A percentile compares a stretch with the other conserved stretches of the same genome.
Evolutionary conservation across 192 early-diverging fungal genomes (phyloP).

Genomic region (Backusella sp.): DNA sequence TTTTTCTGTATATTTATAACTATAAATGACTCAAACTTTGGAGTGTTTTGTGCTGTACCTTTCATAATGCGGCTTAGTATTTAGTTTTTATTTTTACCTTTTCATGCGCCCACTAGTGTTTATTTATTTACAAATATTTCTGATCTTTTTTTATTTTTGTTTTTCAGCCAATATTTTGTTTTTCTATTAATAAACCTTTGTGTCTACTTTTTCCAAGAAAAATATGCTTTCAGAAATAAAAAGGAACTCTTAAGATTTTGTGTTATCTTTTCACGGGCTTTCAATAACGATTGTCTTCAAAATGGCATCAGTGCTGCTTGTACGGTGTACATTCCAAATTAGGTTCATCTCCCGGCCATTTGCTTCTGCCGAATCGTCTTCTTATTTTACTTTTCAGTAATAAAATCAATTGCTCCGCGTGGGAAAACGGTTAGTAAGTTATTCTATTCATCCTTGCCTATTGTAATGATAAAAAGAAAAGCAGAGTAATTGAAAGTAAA

Average conservation of each 20-base stretch:
- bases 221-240: background rate
- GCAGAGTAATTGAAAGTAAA: background rate
- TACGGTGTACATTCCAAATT: conserved; percentile 2
- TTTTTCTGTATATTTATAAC: background rate
- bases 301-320: background rate
- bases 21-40: background rate
- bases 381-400: background rate
- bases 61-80: background rate
- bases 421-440: conserved; percentile 2
- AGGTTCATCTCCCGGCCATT: conserved; percentile 2
- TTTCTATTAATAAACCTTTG: background rate
- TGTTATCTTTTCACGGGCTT: background rate
- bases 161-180: background rate
- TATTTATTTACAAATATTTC: background rate
- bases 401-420: background rate
- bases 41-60: background rate
- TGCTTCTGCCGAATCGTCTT: background rate
- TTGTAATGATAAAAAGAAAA: background rate
- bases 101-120: background rate
- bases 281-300: background rate
- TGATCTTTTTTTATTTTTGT: background rate
- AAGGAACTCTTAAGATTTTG: background rate
- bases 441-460: background rate
- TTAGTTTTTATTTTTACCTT: conserved; percentile 1
- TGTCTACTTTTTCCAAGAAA: background rate